Evolutionary conservation across 2,329 filamentous ascomycete genomes (phyloP).

Genomic region (Diaporthe citrichinensis): DNA sequence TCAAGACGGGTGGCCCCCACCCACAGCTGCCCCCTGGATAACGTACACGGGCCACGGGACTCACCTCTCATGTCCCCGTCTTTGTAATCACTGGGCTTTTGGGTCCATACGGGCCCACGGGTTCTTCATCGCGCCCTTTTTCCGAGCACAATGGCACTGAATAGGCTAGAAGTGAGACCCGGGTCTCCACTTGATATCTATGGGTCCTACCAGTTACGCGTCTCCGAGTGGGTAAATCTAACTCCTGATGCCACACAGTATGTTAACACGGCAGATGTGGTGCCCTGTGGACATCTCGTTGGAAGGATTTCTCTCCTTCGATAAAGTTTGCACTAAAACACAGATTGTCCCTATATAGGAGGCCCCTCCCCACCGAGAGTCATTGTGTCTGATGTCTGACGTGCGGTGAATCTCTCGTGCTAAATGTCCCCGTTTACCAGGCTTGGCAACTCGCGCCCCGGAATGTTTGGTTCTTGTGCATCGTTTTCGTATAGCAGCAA

Average conservation of each 20-base stretch:
- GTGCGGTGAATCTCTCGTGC: neutral
- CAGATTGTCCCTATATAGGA: neutral
- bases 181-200: neutral
- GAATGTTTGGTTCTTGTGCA: neutral
- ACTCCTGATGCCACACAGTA: neutral
- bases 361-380: neutral
- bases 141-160: neutral
- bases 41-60: neutral
- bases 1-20: neutral
- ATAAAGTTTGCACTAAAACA: neutral
- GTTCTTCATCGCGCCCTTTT: neutral
- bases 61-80: neutral
- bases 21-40: neutral
- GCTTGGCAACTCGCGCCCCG: too few species aligned
- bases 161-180: neutral
- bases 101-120: neutral
- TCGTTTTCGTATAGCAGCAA: neutral
- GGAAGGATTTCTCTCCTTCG: neutral
- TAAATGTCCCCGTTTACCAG: neutral
- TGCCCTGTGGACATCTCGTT: neutral
- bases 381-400: neutral
- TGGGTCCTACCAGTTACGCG: neutral
- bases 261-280: neutral
- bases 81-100: neutral
- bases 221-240: neutral